Percentiles rank a stretch among this genome's conserved stretches.
Evolutionary conservation across 2,329 filamentous ascomycete genomes (phyloP).

Genomic region (Trichophyton rubrum): DNA sequence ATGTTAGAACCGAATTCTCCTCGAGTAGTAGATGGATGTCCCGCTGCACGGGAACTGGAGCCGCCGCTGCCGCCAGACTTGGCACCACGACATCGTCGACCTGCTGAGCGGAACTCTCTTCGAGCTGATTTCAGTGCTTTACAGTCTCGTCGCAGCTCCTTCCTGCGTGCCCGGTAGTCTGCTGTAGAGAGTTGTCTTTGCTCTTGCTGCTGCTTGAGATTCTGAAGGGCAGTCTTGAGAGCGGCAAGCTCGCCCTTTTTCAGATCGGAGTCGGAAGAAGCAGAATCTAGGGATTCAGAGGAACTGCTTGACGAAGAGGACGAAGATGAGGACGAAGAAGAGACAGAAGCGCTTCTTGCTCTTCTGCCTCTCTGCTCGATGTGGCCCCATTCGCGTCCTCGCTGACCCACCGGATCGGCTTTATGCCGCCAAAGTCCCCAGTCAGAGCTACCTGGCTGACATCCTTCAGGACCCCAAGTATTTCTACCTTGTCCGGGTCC

Average conservation of each 20-base stretch:
- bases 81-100: not conserved
- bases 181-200: not conserved
- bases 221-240: not conserved
- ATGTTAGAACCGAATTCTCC: not conserved
- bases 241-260: not conserved
- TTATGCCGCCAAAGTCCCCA: not conserved
- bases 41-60: conserved; percentile 8
- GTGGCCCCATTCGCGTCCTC: not conserved
- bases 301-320: conserved; percentile 10
- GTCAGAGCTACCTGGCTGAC: not conserved
- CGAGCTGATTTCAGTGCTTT: conserved; percentile 8
- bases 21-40: not conserved
- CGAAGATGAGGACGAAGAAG: conserved; percentile 13
- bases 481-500: not conserved
- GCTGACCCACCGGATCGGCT: not conserved
- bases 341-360: conserved; percentile 9
- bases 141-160: conserved; percentile 8
- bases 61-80: conserved; percentile 21
- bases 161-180: conserved; percentile 6
- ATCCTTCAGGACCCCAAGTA: not conserved
- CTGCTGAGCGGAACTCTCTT: conserved; percentile 4
- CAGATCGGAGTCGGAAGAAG: not conserved
- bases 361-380: not conserved
- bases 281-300: conserved; percentile 4
- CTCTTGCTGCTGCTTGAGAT: conserved; percentile 3